phyloP scores from a whole-genome alignment of 352 stramenopile species.

The Lagenidium giganteum region DNA sequence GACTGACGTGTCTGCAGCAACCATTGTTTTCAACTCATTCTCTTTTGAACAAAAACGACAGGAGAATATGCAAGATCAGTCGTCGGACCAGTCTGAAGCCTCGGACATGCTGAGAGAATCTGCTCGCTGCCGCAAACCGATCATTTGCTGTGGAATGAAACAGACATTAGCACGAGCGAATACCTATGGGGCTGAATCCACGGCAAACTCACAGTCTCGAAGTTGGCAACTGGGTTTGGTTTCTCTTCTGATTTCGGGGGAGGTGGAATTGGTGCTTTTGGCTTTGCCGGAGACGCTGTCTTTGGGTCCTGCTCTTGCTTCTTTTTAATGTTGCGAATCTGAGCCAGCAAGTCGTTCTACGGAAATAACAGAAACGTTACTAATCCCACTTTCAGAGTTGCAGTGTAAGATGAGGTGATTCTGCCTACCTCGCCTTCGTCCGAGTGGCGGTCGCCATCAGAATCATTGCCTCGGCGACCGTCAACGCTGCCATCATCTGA shows the following conservation, averaged over 20 bases:
- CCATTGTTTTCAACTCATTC: too few relatives aligned
- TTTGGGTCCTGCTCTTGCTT: conserved; percentile 61
- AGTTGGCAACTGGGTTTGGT: conserved; percentile 45
- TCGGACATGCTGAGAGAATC: conserved; percentile 75
- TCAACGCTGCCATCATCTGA: conserved; percentile 75
- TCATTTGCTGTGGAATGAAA: conserved; percentile 79
- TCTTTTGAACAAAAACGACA: too few relatives aligned
- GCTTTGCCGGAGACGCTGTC: too few relatives aligned
- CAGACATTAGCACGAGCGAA: background rate
- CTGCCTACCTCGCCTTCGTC: too few relatives aligned
- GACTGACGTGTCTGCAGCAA: too few relatives aligned
- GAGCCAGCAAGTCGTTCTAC: conserved; percentile 67
- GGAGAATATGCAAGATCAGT: conserved; percentile 19
- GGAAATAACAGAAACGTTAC: background rate
- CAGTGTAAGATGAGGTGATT: conserved; percentile 12
- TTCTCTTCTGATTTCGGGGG: conserved; percentile 33
- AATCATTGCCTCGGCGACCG: too few relatives aligned
- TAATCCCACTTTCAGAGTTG: background rate
- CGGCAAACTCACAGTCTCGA: conserved; percentile 29
- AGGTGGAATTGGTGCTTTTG: conserved; percentile 17
- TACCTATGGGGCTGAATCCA: too few relatives aligned
- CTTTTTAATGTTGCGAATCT: conserved; percentile 80
- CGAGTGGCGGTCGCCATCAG: conserved; percentile 21
- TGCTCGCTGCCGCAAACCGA: conserved; percentile 51
- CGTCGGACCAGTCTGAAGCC: conserved; percentile 73